Base-by-base conservation (phyloP, 345 rosid species). In the Zanthoxylum bungeanum region DNA sequence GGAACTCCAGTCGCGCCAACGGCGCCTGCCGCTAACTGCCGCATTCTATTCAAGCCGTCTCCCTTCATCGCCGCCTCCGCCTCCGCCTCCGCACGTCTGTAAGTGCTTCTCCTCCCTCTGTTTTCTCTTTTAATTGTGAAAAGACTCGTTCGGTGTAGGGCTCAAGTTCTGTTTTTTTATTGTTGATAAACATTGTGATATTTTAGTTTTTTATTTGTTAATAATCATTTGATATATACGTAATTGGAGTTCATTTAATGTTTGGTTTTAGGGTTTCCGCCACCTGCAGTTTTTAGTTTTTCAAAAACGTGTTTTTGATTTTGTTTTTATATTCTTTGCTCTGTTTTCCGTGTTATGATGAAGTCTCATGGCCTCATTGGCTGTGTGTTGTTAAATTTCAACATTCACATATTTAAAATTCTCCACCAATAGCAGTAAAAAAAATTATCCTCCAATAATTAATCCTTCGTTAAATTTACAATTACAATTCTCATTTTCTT, bases 11-110 rank as follows among this genome's bases (percentile, higher is more conserved):
- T 56, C 4, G 36, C 80, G 30, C 55, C 64, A 5, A 36, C 17
- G 46, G 44, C 57, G 49, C 12, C 61, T 27, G 30, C 71, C 39
- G 33, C 14, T 51, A 36, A 39, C 72, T 53, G 73, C 61, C 64
- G 21, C 14, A 59, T 19, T 40, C 21, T 37, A n/a, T 6, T 62
- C 33, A 60, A 60, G 19, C 57, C 46, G 1, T 37, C 76, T 7
- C 50, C 69, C 5, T 27, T 71, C 47, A 59, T 44, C 9, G 37
- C 56, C 59, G 51, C 72, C 1, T 7, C 75, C 4, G 64, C 68
- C 5, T 42, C 14, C 55, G 22, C 65, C 31, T 51, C 53, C 34
- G n/a, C n/a, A n/a, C 31, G 24, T 30, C 53, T 64, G 80, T 77
- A 60, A 3, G 36, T 21, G 9, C 42, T 30, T 24, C 36, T 33